Evolutionary conservation across 2,329 filamentous ascomycete genomes (phyloP).

Genomic region (Zasmidium citrigriseum): DNA sequence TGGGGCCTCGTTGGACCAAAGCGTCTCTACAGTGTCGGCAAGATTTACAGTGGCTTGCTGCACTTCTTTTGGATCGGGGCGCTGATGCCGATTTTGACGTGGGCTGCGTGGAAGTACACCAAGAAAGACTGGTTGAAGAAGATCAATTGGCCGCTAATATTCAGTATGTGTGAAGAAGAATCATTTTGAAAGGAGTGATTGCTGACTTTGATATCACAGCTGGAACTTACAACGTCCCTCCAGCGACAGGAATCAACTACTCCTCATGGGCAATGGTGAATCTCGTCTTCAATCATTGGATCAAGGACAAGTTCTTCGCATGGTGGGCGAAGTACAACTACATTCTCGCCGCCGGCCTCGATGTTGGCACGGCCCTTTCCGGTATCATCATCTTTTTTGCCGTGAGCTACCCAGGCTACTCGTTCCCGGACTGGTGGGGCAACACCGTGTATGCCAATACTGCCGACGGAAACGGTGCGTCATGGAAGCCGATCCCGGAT

Average conservation of each 20-base stretch:
- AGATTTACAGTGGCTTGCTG: constrained; percentile 50
- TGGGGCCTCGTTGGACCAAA: constrained; percentile 51
- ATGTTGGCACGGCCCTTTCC: constrained; percentile 38
- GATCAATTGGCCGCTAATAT: constrained; percentile 64
- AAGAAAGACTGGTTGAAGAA: constrained; percentile 27
- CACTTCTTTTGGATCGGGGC: constrained; percentile 56
- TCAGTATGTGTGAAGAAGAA: constrained; percentile 50
- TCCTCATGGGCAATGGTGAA: constrained; percentile 69
- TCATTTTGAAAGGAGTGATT: constrained; percentile 32
- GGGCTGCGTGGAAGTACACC: constrained; percentile 41
- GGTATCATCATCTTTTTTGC: constrained; percentile 41
- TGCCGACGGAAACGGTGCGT: constrained; percentile 42
- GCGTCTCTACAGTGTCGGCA: constrained; percentile 49
- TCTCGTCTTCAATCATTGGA: constrained; percentile 44
- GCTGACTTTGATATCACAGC: constrained; percentile 62
- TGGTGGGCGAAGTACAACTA: constrained; percentile 42
- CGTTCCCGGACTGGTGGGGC: constrained; percentile 26
- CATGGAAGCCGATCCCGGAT: constrained; percentile 51
- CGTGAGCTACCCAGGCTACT: constrained; percentile 44
- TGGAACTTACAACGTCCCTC: constrained; percentile 58
- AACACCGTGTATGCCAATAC: constrained; percentile 40
- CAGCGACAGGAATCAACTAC: constrained; percentile 76
- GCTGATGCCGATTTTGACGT: constrained; percentile 46
- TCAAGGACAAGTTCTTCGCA: constrained; percentile 54
- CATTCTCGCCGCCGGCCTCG: constrained; percentile 38